phyloP scores from a whole-genome alignment of 2,329 filamentous ascomycete genomes.

The Aspergillus brasiliensis region DNA sequence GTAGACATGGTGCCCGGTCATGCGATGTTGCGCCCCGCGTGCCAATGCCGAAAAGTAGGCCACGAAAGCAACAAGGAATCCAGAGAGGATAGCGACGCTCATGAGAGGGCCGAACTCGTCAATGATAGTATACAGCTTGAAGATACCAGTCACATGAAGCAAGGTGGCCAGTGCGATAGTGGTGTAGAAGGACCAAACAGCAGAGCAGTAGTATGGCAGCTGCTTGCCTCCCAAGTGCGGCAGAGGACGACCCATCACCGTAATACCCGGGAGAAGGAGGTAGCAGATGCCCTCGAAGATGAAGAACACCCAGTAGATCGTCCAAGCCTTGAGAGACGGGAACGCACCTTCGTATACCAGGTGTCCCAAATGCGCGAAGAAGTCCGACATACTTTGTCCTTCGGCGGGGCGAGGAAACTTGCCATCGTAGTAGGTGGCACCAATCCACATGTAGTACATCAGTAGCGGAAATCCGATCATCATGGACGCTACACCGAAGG shows the following conservation, averaged over 20 bases:
- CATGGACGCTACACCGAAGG: constrained; percentile 75
- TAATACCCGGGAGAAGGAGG: constrained; percentile 82
- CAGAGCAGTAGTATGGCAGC: constrained; percentile 93
- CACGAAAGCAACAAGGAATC: constrained; percentile 77
- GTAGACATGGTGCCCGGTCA: constrained; percentile 80
- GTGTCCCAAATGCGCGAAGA: constrained; percentile 68
- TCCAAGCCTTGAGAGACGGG: constrained; percentile 79
- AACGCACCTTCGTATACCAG: constrained; percentile 83
- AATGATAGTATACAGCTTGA: constrained; percentile 87
- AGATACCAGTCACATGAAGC: constrained; percentile 80
- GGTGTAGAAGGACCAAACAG: constrained; percentile 80
- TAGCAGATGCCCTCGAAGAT: constrained; percentile 82
- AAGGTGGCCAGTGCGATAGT: constrained; percentile 71
- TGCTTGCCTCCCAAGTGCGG: constrained; percentile 80
- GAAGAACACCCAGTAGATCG: constrained; percentile 93
- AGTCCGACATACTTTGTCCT: constrained; percentile 70
- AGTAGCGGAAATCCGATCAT: constrained; percentile 92
- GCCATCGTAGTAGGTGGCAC: constrained; percentile 88
- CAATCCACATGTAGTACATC: constrained; percentile 99
- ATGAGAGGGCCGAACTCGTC: constrained; percentile 94
- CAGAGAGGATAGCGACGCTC: constrained; percentile 88
- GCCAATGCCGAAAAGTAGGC: constrained; percentile 83
- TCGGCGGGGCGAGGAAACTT: constrained; percentile 69
- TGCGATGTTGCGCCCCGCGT: constrained; percentile 83
- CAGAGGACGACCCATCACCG: constrained; percentile 83